phyloP scores from a whole-genome alignment of 2,329 filamentous ascomycete species.

The Aspergillus novoparasiticus region DNA sequence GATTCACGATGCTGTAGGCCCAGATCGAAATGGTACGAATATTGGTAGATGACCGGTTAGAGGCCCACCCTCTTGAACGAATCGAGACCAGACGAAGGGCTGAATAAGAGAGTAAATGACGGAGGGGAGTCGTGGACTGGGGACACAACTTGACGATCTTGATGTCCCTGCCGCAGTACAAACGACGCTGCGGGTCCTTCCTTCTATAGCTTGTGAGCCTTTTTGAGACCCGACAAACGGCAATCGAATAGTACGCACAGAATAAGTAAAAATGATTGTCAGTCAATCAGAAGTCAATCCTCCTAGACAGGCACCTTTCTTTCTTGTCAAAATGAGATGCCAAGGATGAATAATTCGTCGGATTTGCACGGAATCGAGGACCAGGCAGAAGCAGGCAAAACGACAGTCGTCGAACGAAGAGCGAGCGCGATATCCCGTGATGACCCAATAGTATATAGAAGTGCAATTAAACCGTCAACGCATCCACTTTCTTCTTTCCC shows the following conservation, averaged over 20 bases:
- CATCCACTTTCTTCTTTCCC: slow-evolving; percentile 12
- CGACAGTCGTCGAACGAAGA: slow-evolving; percentile 24
- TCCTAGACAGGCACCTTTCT: neutral
- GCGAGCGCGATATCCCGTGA: slow-evolving; percentile 20
- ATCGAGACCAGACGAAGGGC: slow-evolving; percentile 11
- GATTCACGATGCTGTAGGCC: slow-evolving; percentile 25
- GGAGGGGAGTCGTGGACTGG: slow-evolving; percentile 9
- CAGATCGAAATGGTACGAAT: slow-evolving; percentile 11
- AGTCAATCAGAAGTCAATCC: slow-evolving; percentile 8
- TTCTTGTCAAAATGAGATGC: slow-evolving; percentile 8
- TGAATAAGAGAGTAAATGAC: slow-evolving; percentile 5
- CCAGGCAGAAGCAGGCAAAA: slow-evolving; percentile 15
- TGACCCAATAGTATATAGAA: slow-evolving; percentile 23
- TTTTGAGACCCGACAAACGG: slow-evolving; percentile 22
- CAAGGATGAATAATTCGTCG: slow-evolving; percentile 7
- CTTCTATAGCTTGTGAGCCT: slow-evolving; percentile 17
- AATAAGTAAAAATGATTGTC: slow-evolving; percentile 11
- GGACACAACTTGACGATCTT: slow-evolving; percentile 18
- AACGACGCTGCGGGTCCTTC: slow-evolving; percentile 19
- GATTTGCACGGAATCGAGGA: slow-evolving; percentile 10
- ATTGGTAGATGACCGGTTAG: slow-evolving; percentile 13
- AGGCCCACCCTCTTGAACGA: slow-evolving; percentile 19
- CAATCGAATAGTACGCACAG: slow-evolving; percentile 13
- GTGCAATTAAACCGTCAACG: slow-evolving; percentile 4
- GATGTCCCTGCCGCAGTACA: slow-evolving; percentile 21